These are phyloP conservation scores for Erodium moschatum DNA, from an alignment of 441 rosid species.

Conservation along the genomic window DNA sequence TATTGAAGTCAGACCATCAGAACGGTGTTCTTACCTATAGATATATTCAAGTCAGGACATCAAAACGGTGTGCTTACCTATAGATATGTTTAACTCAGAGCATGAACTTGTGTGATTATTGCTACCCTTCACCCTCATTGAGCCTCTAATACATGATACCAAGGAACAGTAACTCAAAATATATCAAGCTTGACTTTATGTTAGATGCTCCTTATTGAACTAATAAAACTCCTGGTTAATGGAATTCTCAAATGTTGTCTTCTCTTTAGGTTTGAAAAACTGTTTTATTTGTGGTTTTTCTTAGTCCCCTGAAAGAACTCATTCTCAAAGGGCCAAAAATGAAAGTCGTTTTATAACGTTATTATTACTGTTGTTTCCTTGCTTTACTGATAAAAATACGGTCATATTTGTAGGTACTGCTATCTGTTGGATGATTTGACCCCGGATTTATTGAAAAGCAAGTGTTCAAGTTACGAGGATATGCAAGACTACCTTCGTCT, in stretches of 20 bases:
- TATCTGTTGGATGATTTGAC: slow-evolving; percentile 72
- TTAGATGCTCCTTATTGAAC: background rate
- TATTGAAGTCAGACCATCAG: background rate
- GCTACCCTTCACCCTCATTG: background rate
- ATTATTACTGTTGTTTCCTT: background rate
- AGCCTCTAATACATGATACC: background rate
- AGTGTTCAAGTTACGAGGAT: slow-evolving; percentile 59
- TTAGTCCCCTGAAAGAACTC: background rate
- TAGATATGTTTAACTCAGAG: background rate
- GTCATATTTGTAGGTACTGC: slow-evolving; percentile 57
- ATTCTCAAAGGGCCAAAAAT: background rate
- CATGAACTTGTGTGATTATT: background rate
- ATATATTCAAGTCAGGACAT: background rate
- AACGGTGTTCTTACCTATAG: background rate
- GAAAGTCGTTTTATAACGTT: background rate
- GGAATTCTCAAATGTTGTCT: background rate
- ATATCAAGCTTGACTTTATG: background rate
- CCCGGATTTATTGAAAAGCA: slow-evolving; percentile 55
- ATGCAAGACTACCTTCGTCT: slow-evolving; percentile 70
- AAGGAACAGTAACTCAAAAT: background rate
- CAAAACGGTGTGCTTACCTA: background rate
- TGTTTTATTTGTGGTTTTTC: background rate
- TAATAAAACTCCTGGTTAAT: background rate
- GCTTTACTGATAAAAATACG: slow-evolving; percentile 16
- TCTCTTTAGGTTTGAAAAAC: background rate